Percentiles rank a stretch among this genome's conserved stretches.
phyloP scores from a whole-genome alignment of 2,329 filamentous ascomycete genomes.

The Colletotrichum abscissum region DNA sequence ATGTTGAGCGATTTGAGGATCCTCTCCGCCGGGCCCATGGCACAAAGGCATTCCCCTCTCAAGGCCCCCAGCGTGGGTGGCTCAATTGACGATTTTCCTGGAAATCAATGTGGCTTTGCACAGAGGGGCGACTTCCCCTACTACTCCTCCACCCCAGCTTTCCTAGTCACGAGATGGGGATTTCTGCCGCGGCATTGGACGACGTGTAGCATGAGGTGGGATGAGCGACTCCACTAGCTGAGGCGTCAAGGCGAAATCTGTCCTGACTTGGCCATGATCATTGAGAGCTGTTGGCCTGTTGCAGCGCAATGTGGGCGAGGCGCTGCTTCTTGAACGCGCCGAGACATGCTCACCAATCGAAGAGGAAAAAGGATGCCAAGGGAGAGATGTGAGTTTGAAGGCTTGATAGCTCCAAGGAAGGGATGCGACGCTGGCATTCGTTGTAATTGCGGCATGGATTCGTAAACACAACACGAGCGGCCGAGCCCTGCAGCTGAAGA shows the following conservation, averaged over 20 bases:
- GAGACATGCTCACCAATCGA: neutral
- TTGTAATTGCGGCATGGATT: neutral
- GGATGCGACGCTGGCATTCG: neutral
- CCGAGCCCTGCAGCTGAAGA: neutral
- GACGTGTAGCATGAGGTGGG: neutral
- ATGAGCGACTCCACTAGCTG: neutral
- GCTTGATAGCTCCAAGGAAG: neutral
- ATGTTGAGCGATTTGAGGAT: slow-evolving; percentile 17
- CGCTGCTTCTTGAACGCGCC: neutral
- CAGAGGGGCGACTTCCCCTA: neutral
- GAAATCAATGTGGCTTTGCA: neutral
- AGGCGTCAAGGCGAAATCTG: neutral
- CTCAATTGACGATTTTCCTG: neutral
- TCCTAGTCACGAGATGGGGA: neutral
- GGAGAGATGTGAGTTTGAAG: neutral
- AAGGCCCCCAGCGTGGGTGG: neutral
- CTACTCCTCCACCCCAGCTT: neutral
- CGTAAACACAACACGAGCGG: neutral
- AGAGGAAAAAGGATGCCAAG: neutral
- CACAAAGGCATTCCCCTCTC: neutral
- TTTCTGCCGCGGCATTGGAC: neutral
- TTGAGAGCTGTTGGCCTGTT: neutral
- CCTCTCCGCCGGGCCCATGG: neutral
- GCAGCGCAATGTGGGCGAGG: neutral
- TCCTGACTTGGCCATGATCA: neutral